Conservation (phyloP, 345 rosid genomes). For the Microcos paniculata region DNA sequence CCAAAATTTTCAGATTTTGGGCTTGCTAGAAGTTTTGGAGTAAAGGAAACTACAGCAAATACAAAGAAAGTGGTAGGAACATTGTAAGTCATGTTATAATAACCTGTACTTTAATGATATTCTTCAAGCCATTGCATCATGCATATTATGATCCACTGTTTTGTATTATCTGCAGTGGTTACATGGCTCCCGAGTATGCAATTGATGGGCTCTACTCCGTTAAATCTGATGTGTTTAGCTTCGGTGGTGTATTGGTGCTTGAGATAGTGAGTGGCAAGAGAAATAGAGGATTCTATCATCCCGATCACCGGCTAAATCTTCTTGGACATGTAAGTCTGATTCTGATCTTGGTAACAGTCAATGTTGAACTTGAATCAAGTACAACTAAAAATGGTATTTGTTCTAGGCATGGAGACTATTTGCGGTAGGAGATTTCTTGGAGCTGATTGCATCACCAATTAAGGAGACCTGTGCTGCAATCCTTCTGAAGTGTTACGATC, state of each 20-base stretch:
- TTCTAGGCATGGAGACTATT: slow-evolving; percentile 26
- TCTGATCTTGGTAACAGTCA: background rate
- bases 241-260: slow-evolving; percentile 48
- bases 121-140: background rate
- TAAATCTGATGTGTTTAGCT: slow-evolving; percentile 48
- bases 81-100: slow-evolving; percentile 44
- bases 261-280: slow-evolving; percentile 43
- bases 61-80: slow-evolving; percentile 55
- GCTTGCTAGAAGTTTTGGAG: slow-evolving; percentile 48
- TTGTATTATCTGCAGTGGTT: slow-evolving; percentile 28
- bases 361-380: background rate
- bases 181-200: slow-evolving; percentile 55
- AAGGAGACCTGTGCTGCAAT: background rate
- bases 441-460: background rate
- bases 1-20: slow-evolving; percentile 23
- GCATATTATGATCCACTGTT: background rate
- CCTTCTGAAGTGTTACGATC: slow-evolving; percentile 11
- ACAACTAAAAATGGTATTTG: background rate
- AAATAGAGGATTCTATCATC: slow-evolving; percentile 40
- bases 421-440: slow-evolving; percentile 8
- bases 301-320: slow-evolving; percentile 34
- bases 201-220: slow-evolving; percentile 46
- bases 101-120: background rate
- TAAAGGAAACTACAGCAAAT: slow-evolving; percentile 39
- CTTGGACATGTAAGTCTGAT: slow-evolving; percentile 39